Base-by-base conservation (phyloP, 495 filamentous ascomycete genomes). In the Hypoxylon trugodes region DNA sequence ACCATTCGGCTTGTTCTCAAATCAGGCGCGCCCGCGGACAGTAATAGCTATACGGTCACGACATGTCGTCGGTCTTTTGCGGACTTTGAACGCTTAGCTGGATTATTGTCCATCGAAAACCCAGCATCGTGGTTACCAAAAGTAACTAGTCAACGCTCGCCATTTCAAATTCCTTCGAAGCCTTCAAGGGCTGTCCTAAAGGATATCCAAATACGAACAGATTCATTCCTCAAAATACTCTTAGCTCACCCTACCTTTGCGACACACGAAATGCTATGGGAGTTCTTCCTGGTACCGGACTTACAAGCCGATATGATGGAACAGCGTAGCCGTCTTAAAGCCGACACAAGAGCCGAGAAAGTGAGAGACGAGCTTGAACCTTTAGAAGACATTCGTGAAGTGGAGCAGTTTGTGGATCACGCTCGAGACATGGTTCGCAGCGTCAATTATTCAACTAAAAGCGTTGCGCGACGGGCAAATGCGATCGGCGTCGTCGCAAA, bases 241-340 rank as follows among this genome's bases (percentile, higher is more conserved):
- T 80, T 99, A 26, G 79, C 85, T 0, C 96, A 99, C 69, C 90
- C 96, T 2, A 97, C 95, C 4, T 98, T 99, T 73, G 86, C 92
- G 0, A 97, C 91, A 0, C 96, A 98, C 70, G 96, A 99, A 78
- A 90, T 97, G 83, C 80, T 99, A 5, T 99, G 96, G 96, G 96
- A 99, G 67, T 99, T 99, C 77, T 96, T 99, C 74, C 84, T 99
- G 1, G 94, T 98, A 12, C 96, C 96, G 1, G 96, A 99, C 54
- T 83, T 98, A 15, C 92, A 96, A 66, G 84, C 90, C 2, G 86
- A 93, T 12, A 89, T 90, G 85, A 92, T 98, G 85, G 90, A 89
- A 18, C 90, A 96, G 70, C 84, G 96, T 22, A 95, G 90, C 61
- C 87, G 84, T 33, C 84, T 89, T 48, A 99, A 99, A 74, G 92